Conservation (phyloP, 2,329 filamentous ascomycete genomes). For the Pleochaeta shiraiana region DNA sequence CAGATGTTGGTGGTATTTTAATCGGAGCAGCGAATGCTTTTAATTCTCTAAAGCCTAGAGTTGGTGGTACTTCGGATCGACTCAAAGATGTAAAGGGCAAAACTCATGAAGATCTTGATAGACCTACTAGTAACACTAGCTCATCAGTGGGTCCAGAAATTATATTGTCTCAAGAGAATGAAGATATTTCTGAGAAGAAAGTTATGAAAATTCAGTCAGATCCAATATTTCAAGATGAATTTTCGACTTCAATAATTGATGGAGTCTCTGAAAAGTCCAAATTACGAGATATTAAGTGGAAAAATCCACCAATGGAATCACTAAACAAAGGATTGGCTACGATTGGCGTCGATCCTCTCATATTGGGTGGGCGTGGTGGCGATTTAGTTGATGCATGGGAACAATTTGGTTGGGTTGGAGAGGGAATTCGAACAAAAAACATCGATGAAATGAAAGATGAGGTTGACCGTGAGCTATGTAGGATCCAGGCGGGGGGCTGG, state of each 20-base stretch:
- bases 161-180: constrained; percentile 6
- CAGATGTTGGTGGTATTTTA: constrained; percentile 53
- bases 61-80: constrained; percentile 67
- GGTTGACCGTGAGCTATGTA: constrained; percentile 69
- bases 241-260: constrained; percentile 18
- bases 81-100: constrained; percentile 34
- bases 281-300: constrained; percentile 14
- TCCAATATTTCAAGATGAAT: constrained; percentile 22
- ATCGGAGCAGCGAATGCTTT: constrained; percentile 53
- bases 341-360: constrained; percentile 51
- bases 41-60: constrained; percentile 60
- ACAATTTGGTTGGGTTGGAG: constrained; percentile 75
- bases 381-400: constrained; percentile 69
- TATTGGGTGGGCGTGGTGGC: constrained; percentile 55
- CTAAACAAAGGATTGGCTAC: constrained; percentile 18
- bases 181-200: constrained; percentile 34
- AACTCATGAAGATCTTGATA: constrained; percentile 46
- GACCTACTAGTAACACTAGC: not conserved
- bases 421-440: constrained; percentile 49
- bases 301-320: constrained; percentile 16
- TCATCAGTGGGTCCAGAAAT: constrained; percentile 6
- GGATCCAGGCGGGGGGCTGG: constrained; percentile 85
- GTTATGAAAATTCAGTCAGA: constrained; percentile 28
- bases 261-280: constrained; percentile 14
- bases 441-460: constrained; percentile 66